Base-by-base conservation (phyloP, 306 rosid species). In the Heteromeles arbutifolia region DNA sequence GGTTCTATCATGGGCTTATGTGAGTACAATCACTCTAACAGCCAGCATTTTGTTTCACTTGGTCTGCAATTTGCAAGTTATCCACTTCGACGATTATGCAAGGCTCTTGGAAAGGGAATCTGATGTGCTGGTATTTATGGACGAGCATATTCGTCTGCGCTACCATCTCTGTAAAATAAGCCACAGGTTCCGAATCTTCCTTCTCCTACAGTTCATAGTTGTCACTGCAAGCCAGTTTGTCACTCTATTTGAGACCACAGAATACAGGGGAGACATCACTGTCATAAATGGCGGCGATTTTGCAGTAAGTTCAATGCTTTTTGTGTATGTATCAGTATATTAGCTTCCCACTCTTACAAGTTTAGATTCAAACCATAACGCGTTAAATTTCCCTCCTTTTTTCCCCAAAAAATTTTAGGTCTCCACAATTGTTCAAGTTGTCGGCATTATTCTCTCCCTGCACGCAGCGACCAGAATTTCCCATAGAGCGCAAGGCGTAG, bases 391-490 rank as follows among this genome's bases (percentile, higher is more conserved):
- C 9, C 14, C 17, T 12, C 22, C 26, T 34, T 69, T 69, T 50
- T 73, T 22, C 44, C 31, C 56, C 59, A 25, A 39, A 56, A 74
- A 69, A 75, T 82, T 79, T 69, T 76, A 92, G 97, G 90, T 86
- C 57, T 88, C 93, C 77, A 87, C 92, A 32, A 66, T 92, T 48
- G 93, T 90, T 86, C 97, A 92, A 85, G 97, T 92, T 41, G 97
- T 90, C 4, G 92, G 93, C 64, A 87, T 90, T 77, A 83, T 87
- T 22, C 73, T 92, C 67, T 90, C 93, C 80, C 82, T 92, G 72
- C 97, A 92, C 25, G 88, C 92, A 14, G 97, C 96, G 4, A 90
- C 97, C 9, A 92, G 83, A 82, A 90, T 92, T 73, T 90, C 97
- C 59, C 92, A 88, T 66, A 90, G 96, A 83, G 97, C 97, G 59